Evolutionary conservation across 2,329 filamentous ascomycete species (phyloP).

Genomic region (Didymella sp.): DNA sequence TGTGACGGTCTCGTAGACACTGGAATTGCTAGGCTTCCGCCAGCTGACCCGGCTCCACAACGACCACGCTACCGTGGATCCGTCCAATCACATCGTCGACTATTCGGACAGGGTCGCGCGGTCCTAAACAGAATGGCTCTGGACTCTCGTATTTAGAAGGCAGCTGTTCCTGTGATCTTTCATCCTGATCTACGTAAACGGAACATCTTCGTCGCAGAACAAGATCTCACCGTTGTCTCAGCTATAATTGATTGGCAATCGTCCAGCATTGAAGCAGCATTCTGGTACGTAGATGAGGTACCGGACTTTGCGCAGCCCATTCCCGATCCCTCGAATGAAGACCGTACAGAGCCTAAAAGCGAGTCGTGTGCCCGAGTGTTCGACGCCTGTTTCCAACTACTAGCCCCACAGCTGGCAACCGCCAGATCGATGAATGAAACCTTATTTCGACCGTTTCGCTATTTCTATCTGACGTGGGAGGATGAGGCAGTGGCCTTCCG

Average conservation of each 20-base stretch:
- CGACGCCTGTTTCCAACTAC: background rate
- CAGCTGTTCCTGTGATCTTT: constrained; percentile 44
- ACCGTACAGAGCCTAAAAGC: constrained; percentile 13
- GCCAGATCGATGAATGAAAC: constrained; percentile 47
- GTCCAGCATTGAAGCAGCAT: constrained; percentile 50
- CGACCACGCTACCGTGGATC: background rate
- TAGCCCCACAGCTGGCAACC: constrained; percentile 5
- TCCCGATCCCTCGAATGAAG: constrained; percentile 26
- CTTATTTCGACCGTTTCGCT: constrained; percentile 51
- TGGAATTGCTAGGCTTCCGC: background rate
- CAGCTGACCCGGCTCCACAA: background rate
- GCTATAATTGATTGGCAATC: constrained; percentile 55
- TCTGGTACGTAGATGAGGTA: constrained; percentile 48
- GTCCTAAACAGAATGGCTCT: background rate
- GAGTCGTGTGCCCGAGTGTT: background rate
- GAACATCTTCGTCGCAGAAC: constrained; percentile 54
- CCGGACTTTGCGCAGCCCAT: constrained; percentile 51
- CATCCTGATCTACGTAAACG: constrained; percentile 53
- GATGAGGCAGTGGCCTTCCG: constrained; percentile 50
- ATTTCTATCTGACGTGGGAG: constrained; percentile 52
- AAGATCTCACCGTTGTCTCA: constrained; percentile 49
- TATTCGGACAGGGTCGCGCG: background rate
- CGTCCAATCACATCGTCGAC: background rate
- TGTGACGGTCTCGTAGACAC: background rate
- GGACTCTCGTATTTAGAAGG: constrained; percentile 33